phyloP scores from a whole-genome alignment of 192 early-diverging fungal genomes.

The Coemansia sp. region DNA sequence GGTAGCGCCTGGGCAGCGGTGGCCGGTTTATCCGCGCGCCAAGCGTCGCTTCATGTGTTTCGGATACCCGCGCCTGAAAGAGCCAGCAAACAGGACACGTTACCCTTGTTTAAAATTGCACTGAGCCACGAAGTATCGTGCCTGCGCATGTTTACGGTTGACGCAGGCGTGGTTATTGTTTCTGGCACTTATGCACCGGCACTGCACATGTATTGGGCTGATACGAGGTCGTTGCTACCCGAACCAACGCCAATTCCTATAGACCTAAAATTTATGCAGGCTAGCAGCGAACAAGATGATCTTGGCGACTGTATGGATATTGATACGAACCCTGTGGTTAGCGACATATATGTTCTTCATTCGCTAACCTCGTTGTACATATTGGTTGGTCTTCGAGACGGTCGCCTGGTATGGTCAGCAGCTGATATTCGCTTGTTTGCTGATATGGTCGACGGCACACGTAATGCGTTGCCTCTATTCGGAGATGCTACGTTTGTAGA shows the following conservation, averaged over 20 bases:
- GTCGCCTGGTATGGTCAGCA: slow-evolving; percentile 8
- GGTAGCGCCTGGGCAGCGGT: slow-evolving; percentile 4
- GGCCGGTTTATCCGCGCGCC: background rate
- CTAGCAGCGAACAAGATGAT: background rate
- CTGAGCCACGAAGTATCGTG: slow-evolving; percentile 25
- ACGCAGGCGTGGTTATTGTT: background rate
- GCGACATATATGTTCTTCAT: slow-evolving; percentile 26
- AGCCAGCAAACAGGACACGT: background rate
- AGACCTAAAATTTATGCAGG: background rate
- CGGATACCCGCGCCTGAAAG: background rate
- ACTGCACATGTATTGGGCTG: slow-evolving; percentile 11
- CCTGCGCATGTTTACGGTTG: slow-evolving; percentile 23
- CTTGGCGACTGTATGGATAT: slow-evolving; percentile 4
- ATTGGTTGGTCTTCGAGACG: slow-evolving; percentile 38
- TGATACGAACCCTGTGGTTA: slow-evolving; percentile 10
- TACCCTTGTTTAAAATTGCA: background rate
- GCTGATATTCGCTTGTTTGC: background rate
- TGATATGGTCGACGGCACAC: background rate
- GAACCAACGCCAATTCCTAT: background rate
- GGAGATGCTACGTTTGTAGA: background rate
- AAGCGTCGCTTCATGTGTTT: background rate
- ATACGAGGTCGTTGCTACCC: background rate
- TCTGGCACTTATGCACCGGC: slow-evolving; percentile 24
- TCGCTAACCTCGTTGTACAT: slow-evolving; percentile 5
- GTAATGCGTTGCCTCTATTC: background rate